phyloP scores from a whole-genome alignment of 2,329 filamentous ascomycete species.

The Talaromyces sp. region DNA sequence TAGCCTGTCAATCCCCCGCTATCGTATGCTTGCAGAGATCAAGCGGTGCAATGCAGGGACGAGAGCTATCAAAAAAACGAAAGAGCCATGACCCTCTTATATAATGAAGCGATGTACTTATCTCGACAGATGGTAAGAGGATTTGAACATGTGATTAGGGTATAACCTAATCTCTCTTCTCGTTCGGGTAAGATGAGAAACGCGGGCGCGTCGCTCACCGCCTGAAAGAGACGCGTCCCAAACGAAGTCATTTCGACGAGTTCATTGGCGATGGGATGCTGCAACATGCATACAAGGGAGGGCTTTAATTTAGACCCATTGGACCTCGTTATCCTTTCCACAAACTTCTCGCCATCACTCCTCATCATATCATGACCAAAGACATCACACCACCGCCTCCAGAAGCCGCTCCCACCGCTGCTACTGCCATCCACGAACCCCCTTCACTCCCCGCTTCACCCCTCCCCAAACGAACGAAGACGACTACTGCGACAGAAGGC shows the following conservation, averaged over 20 bases:
- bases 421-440: slow-evolving; percentile 38
- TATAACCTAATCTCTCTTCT: slow-evolving; percentile 8
- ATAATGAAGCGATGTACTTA: neutral
- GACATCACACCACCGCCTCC: slow-evolving; percentile 39
- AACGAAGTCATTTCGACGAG: neutral
- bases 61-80: neutral
- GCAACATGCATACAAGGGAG: slow-evolving; percentile 11
- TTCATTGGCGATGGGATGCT: slow-evolving; percentile 3
- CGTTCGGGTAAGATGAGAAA: slow-evolving; percentile 7
- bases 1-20: neutral
- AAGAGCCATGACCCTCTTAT: neutral
- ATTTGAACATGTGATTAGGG: slow-evolving; percentile 13
- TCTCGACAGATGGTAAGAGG: neutral
- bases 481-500: slow-evolving; percentile 51
- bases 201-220: slow-evolving; percentile 17
- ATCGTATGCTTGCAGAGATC: neutral
- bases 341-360: neutral
- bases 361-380: slow-evolving; percentile 39
- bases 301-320: neutral
- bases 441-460: slow-evolving; percentile 67
- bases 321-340: neutral
- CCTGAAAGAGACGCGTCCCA: slow-evolving; percentile 16
- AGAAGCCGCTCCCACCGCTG: slow-evolving; percentile 26
- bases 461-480: slow-evolving; percentile 74
- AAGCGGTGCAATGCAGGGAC: no score